phyloP scores from a whole-genome alignment of 1,284 basidiomycete species.

The Agroathelia rolfsii region DNA sequence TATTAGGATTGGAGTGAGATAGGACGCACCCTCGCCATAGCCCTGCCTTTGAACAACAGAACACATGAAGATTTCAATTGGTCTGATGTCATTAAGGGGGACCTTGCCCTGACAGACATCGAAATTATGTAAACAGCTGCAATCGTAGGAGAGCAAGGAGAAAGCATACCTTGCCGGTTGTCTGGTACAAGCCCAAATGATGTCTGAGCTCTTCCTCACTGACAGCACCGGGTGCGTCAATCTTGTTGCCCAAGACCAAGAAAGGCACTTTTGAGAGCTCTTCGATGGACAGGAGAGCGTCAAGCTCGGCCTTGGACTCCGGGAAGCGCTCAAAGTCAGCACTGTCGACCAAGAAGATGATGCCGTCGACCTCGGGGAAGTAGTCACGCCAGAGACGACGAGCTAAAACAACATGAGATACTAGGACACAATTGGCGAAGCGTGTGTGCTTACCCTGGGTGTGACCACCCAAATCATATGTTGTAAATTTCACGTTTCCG shows the following conservation, averaged over 20 bases:
- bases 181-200: slow-evolving; percentile 93
- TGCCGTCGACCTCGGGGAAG: slow-evolving; percentile 99
- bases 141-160: background rate
- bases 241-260: slow-evolving; percentile 99
- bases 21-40: slow-evolving; percentile 80
- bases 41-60: slow-evolving; percentile 99
- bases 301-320: slow-evolving; percentile 95
- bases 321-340: slow-evolving; percentile 94
- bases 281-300: slow-evolving; percentile 91
- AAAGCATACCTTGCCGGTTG: slow-evolving; percentile 85
- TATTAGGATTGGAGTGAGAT: background rate
- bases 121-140: background rate
- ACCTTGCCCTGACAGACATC: slow-evolving; percentile 74
- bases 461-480: slow-evolving; percentile 97
- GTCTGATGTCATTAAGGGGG: slow-evolving; percentile 92
- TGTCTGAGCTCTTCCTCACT: slow-evolving; percentile 97
- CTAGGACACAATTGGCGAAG: background rate
- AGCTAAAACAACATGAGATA: slow-evolving; percentile 35
- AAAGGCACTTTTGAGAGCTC: slow-evolving; percentile 94
- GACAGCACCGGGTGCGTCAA: slow-evolving; percentile 95
- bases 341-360: slow-evolving; percentile 96
- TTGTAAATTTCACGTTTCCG: slow-evolving; percentile 98
- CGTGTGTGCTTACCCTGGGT: slow-evolving; percentile 69
- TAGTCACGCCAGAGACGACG: slow-evolving; percentile 99
- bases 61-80: slow-evolving; percentile 99